These are phyloP conservation scores for Coniosporium apollinis DNA, from an alignment of 495 filamentous ascomycete species.

Conservation along the genomic window DNA sequence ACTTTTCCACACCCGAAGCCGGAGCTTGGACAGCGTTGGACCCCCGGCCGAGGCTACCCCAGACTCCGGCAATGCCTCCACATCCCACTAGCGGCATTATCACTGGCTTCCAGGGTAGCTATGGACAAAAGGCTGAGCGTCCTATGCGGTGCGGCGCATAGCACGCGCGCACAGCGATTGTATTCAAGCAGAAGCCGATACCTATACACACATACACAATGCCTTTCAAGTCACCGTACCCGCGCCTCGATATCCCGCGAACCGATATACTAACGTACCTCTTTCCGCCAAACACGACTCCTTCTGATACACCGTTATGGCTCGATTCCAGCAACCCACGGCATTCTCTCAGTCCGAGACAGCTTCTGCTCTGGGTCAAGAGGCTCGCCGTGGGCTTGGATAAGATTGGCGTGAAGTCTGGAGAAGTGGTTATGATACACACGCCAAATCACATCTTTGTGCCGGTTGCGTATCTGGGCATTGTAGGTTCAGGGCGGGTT, in stretches of 20 bases:
- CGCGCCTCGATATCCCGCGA: conserved; percentile 24
- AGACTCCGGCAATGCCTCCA: too few species aligned
- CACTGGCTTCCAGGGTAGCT: too few species aligned
- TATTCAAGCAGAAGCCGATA: too few species aligned
- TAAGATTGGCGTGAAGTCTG: conserved; percentile 18
- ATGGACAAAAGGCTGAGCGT: too few species aligned
- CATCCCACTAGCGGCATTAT: too few species aligned
- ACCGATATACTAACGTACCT: conserved; percentile 28
- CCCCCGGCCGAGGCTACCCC: too few species aligned
- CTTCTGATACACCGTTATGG: conserved; percentile 28
- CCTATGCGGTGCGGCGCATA: too few species aligned
- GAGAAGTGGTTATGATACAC: conserved; percentile 30
- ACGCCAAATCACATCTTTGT: conserved; percentile 33
- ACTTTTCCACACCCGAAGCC: too few species aligned
- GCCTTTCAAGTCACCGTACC: conserved; percentile 21
- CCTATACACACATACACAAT: conserved; percentile 11
- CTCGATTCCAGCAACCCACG: conserved; percentile 25
- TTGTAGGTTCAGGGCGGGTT: conserved; percentile 25
- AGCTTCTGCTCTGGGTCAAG: conserved; percentile 28
- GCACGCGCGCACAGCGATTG: too few species aligned
- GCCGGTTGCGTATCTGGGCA: conserved; percentile 30
- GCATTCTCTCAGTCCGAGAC: conserved; percentile 20
- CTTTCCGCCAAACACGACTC: conserved; percentile 23
- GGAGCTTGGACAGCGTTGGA: too few species aligned
- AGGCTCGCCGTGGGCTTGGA: conserved; percentile 27